Conservation (phyloP, 352 stramenopile species). For the Phytophthora kernoviae region DNA sequence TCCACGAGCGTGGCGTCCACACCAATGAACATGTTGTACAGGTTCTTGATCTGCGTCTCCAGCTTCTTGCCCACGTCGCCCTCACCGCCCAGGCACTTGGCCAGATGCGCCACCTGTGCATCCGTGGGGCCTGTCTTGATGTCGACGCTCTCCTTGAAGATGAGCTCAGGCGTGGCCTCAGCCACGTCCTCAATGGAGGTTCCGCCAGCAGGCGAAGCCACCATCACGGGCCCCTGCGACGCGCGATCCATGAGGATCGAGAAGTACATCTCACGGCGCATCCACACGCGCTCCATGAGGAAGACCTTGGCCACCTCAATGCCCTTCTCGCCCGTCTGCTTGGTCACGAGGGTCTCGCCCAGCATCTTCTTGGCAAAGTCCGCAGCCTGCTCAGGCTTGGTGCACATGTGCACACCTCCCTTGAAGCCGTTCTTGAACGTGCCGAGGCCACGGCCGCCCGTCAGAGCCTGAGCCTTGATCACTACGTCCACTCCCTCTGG, state of each 20-base stretch:
- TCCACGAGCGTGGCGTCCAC: conserved; percentile 98
- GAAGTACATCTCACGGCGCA: conserved; percentile 98
- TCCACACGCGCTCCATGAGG: conserved; percentile 93
- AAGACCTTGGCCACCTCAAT: conserved; percentile 92
- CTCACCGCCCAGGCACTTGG: conserved; percentile 74
- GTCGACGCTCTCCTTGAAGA: conserved; percentile 95
- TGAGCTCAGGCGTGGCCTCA: conserved; percentile 91
- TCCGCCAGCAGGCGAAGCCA: conserved; percentile 94
- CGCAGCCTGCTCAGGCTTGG: conserved; percentile 78
- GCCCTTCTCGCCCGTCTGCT: conserved; percentile 91
- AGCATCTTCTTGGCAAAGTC: conserved; percentile 91
- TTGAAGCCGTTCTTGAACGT: conserved; percentile 98
- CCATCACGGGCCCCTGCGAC: conserved; percentile 94
- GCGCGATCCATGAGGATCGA: conserved; percentile 98
- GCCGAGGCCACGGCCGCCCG: conserved; percentile 94
- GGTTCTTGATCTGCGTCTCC: conserved; percentile 76
- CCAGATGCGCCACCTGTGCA: conserved; percentile 76
- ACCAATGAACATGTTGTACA: conserved; percentile 97
- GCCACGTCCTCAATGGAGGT: conserved; percentile 98
- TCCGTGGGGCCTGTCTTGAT: conserved; percentile 92
- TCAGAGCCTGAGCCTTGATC: conserved; percentile 97
- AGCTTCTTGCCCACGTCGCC: conserved; percentile 57
- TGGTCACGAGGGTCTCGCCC: conserved; percentile 96
- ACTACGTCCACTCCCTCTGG: conserved; percentile 90
- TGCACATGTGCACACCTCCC: conserved; percentile 97